Evolutionary conservation across 169 alveolate species (phyloP).

Genomic region (Babesia ovis): DNA sequence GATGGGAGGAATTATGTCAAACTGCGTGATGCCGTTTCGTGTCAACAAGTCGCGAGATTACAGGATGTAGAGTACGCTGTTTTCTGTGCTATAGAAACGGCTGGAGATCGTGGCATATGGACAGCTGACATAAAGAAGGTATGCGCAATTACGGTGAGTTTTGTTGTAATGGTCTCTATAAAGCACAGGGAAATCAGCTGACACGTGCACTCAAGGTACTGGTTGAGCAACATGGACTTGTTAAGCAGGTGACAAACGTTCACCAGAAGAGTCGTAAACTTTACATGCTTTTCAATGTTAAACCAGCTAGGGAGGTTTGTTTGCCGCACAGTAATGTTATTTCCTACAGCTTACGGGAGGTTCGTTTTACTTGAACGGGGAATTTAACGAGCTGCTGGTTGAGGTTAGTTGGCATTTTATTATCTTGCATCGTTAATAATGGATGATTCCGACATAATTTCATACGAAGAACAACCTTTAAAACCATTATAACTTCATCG

Average conservation of each 20-base stretch:
- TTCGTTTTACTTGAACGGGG: slow-evolving; percentile 88
- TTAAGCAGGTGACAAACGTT: slow-evolving; percentile 86
- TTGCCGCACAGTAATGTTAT: neutral
- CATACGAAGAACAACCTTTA: too few species aligned
- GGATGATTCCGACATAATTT: too few species aligned
- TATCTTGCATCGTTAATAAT: too few species aligned
- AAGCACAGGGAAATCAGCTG: slow-evolving; percentile 82
- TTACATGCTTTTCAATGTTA: slow-evolving; percentile 84
- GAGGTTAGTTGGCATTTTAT: slow-evolving; percentile 79
- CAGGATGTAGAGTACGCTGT: slow-evolving; percentile 85
- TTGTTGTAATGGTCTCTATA: neutral
- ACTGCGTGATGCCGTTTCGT: slow-evolving; percentile 80
- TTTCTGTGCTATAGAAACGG: slow-evolving; percentile 87
- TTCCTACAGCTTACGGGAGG: slow-evolving; percentile 84
- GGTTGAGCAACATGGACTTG: slow-evolving; percentile 82
- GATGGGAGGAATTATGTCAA: slow-evolving; percentile 56
- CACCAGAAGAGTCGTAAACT: slow-evolving; percentile 88
- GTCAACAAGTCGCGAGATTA: slow-evolving; percentile 79
- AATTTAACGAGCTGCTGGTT: slow-evolving; percentile 86
- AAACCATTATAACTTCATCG: neutral
- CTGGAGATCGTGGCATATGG: slow-evolving; percentile 90
- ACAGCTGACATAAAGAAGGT: slow-evolving; percentile 88
- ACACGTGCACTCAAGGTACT: slow-evolving; percentile 84
- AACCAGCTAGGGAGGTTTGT: slow-evolving; percentile 86
- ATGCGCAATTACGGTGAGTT: slow-evolving; percentile 79